Base-by-base conservation (phyloP, 192 early-diverging fungal genomes). In the Dissophora ornata region DNA sequence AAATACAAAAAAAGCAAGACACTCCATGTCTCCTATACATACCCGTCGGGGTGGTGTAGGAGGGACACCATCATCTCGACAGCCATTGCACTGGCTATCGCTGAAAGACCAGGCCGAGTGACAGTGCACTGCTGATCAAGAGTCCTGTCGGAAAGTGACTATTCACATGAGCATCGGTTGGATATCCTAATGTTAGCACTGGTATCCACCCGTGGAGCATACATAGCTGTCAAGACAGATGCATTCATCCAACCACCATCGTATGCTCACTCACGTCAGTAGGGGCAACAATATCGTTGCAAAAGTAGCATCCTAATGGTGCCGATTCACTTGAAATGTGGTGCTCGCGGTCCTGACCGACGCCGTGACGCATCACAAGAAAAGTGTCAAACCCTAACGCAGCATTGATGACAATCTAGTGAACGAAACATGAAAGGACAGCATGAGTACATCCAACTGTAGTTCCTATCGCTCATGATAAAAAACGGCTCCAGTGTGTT, bases 121-220 rank as follows among this genome's bases (percentile, higher is more conserved):
- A 99, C 97, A 0, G 97, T 99, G 75, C 97, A 99, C 86, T 97
- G 95, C 71, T 99, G 97, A 74, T 99, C 97, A 47, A 99, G 82
- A 0, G 96, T 96, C 34, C 97, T 86, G 80, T 97, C 95, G 12
- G 87, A 90, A 6, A 98, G 84, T 18, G 97, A 97, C 90, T 90
- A 63, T 41, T 33, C 34, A 41, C 2, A 26, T 58, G 46, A 40
- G 46, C 21, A 21, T 10, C n/a, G n/a, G n/a, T n/a, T n/a, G n/a
- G n/a, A n/a, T n/a, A n/a, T n/a, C n/a, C n/a, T n/a, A n/a, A n/a
- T n/a, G n/a, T n/a, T n/a, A n/a, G n/a, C n/a, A n/a, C n/a, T n/a
- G n/a, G n/a, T n/a, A n/a, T n/a, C n/a, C n/a, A n/a, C n/a, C n/a
- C n/a, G n/a, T n/a, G n/a, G n/a, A n/a, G n/a, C 5, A 38, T 38